Percentiles rank a stretch among this genome's conserved stretches.
These are phyloP conservation scores for Colletotrichum brevisporum DNA, from an alignment of 2,329 filamentous ascomycete genomes.

Conservation along the genomic window DNA sequence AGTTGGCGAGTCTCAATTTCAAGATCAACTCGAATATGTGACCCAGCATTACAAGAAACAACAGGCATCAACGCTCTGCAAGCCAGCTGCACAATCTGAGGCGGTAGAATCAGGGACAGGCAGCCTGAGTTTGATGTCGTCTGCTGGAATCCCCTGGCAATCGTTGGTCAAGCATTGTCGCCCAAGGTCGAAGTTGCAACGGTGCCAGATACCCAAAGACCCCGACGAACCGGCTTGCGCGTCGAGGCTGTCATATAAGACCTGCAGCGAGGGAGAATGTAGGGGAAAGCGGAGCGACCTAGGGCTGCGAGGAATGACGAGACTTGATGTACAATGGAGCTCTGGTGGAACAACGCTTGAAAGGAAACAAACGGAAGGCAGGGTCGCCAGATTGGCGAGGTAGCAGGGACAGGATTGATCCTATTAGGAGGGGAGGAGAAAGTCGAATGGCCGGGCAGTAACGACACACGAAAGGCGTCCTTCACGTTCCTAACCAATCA, in stretches of 20 bases:
- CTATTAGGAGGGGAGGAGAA: neutral
- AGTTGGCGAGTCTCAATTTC: neutral
- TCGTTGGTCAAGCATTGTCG: constrained; percentile 1
- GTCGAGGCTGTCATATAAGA: constrained; percentile 22
- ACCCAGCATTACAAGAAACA: neutral
- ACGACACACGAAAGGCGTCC: constrained; percentile 37
- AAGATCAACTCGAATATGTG: constrained; percentile 15
- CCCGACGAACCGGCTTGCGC: constrained; percentile 12
- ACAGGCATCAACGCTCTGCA: neutral
- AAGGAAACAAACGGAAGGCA: constrained; percentile 20
- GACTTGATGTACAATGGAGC: constrained; percentile 22
- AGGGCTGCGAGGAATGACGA: constrained; percentile 6
- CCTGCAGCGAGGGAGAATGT: constrained; percentile 13
- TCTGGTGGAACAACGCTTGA: constrained; percentile 28
- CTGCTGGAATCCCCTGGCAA: neutral
- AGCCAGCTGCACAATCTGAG: neutral
- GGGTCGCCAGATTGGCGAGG: constrained; percentile 3
- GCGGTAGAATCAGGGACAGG: neutral
- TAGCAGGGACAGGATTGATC: neutral
- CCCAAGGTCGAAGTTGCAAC: constrained; percentile 13
- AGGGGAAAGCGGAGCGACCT: constrained; percentile 12
- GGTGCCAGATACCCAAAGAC: constrained; percentile 35
- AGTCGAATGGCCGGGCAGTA: constrained; percentile 10
- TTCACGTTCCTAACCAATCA: constrained; percentile 27
- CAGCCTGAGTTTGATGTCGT: constrained; percentile 2